phyloP scores from a whole-genome alignment of 73 alveolate species.

The Diophrys appendiculata region DNA sequence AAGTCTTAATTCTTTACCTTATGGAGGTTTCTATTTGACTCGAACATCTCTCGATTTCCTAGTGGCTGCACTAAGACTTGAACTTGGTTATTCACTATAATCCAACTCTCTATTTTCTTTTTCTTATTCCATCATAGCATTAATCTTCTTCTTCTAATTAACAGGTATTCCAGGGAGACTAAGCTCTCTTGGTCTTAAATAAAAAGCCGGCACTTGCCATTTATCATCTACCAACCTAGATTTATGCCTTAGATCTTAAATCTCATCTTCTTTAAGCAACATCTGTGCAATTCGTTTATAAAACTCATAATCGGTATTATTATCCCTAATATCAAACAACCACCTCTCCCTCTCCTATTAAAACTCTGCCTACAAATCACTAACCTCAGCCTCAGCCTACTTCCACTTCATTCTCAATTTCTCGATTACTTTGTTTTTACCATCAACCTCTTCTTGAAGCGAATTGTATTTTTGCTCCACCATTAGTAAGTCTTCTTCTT shows the following conservation, averaged over 20 bases:
- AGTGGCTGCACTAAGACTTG: too few relatives aligned
- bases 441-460: slow-evolving; percentile 26
- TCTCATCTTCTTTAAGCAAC: slow-evolving; percentile 15
- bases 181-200: slow-evolving; percentile 10
- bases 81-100: neutral
- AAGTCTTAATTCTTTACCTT: too few relatives aligned
- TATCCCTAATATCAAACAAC: slow-evolving; percentile 9
- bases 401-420: slow-evolving; percentile 15
- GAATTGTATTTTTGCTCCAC: slow-evolving; percentile 16
- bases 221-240: slow-evolving; percentile 44
- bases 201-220: slow-evolving; percentile 60
- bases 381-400: slow-evolving; percentile 6
- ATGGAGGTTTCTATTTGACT: too few relatives aligned
- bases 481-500: slow-evolving; percentile 15
- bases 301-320: slow-evolving; percentile 13
- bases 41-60: too few relatives aligned
- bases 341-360: slow-evolving; percentile 9
- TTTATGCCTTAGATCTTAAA: slow-evolving; percentile 33
- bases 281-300: slow-evolving; percentile 10
- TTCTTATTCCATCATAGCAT: neutral
- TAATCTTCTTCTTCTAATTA: neutral
- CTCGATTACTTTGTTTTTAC: neutral
- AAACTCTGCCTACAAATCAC: slow-evolving; percentile 19
- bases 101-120: slow-evolving; percentile 8
- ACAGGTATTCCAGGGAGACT: slow-evolving; percentile 8